These are phyloP conservation scores for Stropharia rugosoannulata DNA, from an alignment of 768 basidiomycete species.

Conservation along the genomic window DNA sequence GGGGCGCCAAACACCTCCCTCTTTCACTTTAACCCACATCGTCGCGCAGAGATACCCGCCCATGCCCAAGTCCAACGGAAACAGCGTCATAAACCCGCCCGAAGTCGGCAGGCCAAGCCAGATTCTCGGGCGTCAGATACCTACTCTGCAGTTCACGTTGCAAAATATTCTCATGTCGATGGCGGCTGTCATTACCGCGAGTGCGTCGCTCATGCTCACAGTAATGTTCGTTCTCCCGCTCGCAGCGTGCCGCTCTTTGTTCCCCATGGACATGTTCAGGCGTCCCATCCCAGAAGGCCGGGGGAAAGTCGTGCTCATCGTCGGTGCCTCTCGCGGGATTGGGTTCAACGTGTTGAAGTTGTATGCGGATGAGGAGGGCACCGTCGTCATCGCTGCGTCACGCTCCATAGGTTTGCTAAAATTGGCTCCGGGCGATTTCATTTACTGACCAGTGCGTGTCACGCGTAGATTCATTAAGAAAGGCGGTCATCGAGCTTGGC, in stretches of 20 bases:
- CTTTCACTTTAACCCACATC: neutral
- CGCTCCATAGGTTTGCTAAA: constrained; percentile 20
- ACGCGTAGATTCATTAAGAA: constrained; percentile 14
- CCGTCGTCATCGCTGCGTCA: constrained; percentile 26
- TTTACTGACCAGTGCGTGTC: neutral
- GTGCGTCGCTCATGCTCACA: constrained; percentile 20
- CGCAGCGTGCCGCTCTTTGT: constrained; percentile 9
- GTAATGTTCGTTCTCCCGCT: constrained; percentile 20
- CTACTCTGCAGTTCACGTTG: constrained; percentile 21
- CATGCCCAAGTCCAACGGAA: neutral
- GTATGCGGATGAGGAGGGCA: constrained; percentile 23
- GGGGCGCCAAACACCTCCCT: neutral
- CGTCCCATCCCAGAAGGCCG: neutral
- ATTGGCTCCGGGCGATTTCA: neutral
- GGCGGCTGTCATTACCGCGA: constrained; percentile 13
- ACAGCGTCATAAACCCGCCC: neutral
- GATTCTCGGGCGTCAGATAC: constrained; percentile 17
- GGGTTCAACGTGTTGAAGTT: constrained; percentile 27
- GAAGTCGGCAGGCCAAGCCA: neutral
- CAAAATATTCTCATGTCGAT: constrained; percentile 27
- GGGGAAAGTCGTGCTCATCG: constrained; percentile 25
- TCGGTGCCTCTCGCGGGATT: constrained; percentile 27
- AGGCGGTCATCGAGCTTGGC: constrained; percentile 19
- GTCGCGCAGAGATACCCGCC: neutral
- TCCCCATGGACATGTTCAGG: constrained; percentile 8